Evolutionary conservation across 2,329 filamentous ascomycete species (phyloP).

Genomic region (Aspergillus sp.): DNA sequence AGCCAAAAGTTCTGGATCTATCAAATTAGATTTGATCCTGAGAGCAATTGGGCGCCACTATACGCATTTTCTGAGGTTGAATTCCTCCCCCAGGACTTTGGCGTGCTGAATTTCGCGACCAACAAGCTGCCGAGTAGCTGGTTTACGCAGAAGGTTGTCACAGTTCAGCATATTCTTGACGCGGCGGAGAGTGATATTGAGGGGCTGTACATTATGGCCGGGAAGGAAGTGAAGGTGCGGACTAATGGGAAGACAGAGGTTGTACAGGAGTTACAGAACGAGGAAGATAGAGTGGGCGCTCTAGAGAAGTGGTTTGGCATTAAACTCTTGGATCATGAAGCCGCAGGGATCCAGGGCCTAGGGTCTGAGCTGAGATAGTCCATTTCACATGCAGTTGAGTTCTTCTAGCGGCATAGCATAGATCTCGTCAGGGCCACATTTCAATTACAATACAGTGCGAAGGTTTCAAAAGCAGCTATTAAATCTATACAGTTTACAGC

Average conservation of each 20-base stretch:
- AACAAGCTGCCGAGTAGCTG: conserved; percentile 51
- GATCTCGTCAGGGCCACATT: background rate
- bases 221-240: conserved; percentile 55
- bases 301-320: conserved; percentile 56
- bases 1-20: conserved; percentile 61
- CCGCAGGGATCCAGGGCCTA: conserved; percentile 51
- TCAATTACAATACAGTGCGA: background rate
- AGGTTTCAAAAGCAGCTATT: background rate
- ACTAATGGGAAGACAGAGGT: conserved; percentile 51
- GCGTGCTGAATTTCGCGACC: conserved; percentile 59
- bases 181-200: conserved; percentile 45
- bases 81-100: conserved; percentile 62
- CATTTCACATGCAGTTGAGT: background rate
- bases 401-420: background rate
- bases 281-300: conserved; percentile 55
- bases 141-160: conserved; percentile 56
- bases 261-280: conserved; percentile 49
- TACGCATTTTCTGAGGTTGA: conserved; percentile 68
- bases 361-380: conserved; percentile 45
- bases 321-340: conserved; percentile 52
- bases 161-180: conserved; percentile 56
- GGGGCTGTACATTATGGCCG: conserved; percentile 56
- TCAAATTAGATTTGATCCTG: conserved; percentile 53
- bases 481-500: background rate
- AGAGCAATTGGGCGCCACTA: conserved; percentile 56